Evolutionary conservation across 2,329 filamentous ascomycete species (phyloP).

Genomic region (Pyrenophora tritici-repentis): DNA sequence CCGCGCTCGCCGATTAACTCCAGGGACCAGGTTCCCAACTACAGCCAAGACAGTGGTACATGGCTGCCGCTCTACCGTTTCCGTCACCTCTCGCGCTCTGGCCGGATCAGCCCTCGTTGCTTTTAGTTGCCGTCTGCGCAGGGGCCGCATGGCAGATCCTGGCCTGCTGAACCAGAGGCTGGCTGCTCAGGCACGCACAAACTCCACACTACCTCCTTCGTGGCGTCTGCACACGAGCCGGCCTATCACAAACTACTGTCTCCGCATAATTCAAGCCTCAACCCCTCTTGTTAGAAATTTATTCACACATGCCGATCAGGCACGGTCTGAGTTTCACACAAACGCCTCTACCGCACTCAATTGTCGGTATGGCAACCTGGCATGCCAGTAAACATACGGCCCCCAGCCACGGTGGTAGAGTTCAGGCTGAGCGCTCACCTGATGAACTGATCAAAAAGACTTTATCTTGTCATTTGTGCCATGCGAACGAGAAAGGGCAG

Average conservation of each 20-base stretch:
- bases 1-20: conserved; percentile 20
- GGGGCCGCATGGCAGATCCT: conserved; percentile 26
- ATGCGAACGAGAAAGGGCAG: not conserved
- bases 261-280: conserved; percentile 5
- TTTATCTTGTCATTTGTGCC: too few species aligned
- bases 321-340: conserved; percentile 6
- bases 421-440: not conserved
- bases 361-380: not conserved
- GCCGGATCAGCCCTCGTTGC: conserved; percentile 25
- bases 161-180: conserved; percentile 21
- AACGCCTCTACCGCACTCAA: conserved; percentile 14
- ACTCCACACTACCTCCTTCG: conserved; percentile 13
- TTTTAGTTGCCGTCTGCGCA: conserved; percentile 25
- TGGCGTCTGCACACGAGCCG: conserved; percentile 6
- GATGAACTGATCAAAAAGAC: not conserved
- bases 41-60: conserved; percentile 29
- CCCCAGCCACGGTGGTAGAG: not conserved
- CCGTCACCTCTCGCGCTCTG: conserved; percentile 15
- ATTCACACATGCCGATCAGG: conserved; percentile 17
- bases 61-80: conserved; percentile 26
- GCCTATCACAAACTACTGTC: conserved; percentile 12
- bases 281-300: conserved; percentile 11
- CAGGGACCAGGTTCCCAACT: conserved; percentile 27
- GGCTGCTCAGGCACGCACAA: conserved; percentile 15
- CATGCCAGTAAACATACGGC: conserved; percentile 2